Evolutionary conservation across 164 flowering plant species (phyloP), one percentile per base, ranked within the genome.

Genomic region (Malania oleifera): DNA sequence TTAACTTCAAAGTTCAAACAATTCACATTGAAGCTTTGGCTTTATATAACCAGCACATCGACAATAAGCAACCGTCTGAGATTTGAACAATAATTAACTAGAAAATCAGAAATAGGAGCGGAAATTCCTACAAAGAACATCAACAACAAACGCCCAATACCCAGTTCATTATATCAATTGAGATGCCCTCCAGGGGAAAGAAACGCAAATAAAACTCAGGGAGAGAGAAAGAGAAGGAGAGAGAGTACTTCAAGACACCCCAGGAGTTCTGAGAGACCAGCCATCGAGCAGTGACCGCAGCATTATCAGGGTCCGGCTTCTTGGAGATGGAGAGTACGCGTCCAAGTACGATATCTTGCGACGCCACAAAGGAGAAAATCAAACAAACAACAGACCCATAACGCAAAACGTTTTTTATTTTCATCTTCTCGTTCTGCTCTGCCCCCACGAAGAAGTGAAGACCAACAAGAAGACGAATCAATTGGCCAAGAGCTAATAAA

Each of bases 271-370:
- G 81, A 53, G 87, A 73, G 31, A 77, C 90, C 67, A 91, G 66
- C 96, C 98, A 89, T 45, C 98, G 85, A 56, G 98, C 95, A 38
- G 74, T 73, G 45, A 75, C 75, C 23, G 82, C 89, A 44, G 82
- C 82, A 58, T 91, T 68, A 34, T 63, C 60, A 5, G 77, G 89
- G 57, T 80, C 74, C 2, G 98, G 98, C 68, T 83, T 83, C 68
- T 83, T 83, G 39, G 67, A 17, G 20, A 31, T 19, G 2, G 63
- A 13, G 5, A 75, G 59, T 17, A 56, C 37, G 17, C 74, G 68
- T 20, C 73, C 79, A 19, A 61, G 57, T 12, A 52, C 73, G 24
- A 56, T 53, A 20, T 27, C 68, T 15, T 50, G 63, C 54, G 51
- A 41, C 1, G 66, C 65, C 61, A 67, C 28, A n/a, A 67, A 25